A percentile compares a stretch with the other conserved stretches of the same genome.
phyloP scores from a whole-genome alignment of 192 early-diverging fungal genomes.

The Pilobolus umbonatus region DNA sequence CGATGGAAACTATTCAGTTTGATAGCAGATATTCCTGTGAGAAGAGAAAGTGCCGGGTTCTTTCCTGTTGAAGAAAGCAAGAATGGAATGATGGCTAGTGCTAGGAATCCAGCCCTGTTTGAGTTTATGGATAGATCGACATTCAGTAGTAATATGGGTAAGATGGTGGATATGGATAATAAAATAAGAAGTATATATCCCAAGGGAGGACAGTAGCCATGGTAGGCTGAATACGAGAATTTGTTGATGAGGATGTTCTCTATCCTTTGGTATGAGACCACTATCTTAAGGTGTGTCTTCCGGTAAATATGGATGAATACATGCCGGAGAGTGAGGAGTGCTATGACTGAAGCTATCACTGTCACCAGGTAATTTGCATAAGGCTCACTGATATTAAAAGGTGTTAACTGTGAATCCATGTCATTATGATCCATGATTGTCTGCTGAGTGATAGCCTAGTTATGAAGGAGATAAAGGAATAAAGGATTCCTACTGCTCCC shows the following conservation, averaged over 20 bases:
- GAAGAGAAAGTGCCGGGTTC: slow-evolving; percentile 35
- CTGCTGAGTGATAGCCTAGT: no score
- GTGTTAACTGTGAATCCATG: slow-evolving; percentile 1
- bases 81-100: slow-evolving; percentile 43
- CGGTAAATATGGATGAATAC: not conserved
- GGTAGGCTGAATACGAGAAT: slow-evolving; percentile 33
- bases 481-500: no score
- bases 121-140: slow-evolving; percentile 41
- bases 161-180: slow-evolving; percentile 26
- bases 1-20: slow-evolving; percentile 42
- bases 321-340: not conserved
- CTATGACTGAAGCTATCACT: not conserved
- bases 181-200: slow-evolving; percentile 37
- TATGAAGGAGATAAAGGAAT: no score
- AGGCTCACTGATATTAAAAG: slow-evolving; percentile 3
- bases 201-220: slow-evolving; percentile 31
- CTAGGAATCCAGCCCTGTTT: slow-evolving; percentile 46
- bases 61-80: slow-evolving; percentile 46
- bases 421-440: slow-evolving; percentile 1
- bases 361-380: slow-evolving; percentile 2
- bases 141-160: slow-evolving; percentile 31
- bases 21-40: slow-evolving; percentile 46
- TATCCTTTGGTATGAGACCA: not conserved
- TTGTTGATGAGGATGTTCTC: slow-evolving; percentile 40
- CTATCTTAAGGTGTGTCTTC: not conserved